Base-by-base conservation (phyloP, 129 eudicot species). In the Flaveria bidentis region DNA sequence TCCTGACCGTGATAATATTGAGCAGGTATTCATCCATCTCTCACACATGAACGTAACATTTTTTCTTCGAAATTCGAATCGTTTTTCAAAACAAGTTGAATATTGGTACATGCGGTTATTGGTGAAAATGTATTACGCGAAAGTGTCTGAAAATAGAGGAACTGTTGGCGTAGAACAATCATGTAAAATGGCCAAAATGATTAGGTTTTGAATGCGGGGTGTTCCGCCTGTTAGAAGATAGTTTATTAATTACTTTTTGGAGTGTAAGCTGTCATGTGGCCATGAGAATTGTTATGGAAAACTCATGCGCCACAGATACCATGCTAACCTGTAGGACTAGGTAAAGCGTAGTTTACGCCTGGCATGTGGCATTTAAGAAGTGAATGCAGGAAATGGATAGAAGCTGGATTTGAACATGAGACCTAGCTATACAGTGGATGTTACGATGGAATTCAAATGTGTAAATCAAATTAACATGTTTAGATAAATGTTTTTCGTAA, bases 1-100 rank as follows among this genome's bases (percentile, higher is more conserved):
- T 93, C 96, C 71, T 82, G 87, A 89, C 78, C 96, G 88, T 49
- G 87, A 89, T 36, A 36, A 36, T 71, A 69, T 86, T 77, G 89
- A 88, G 56, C 98, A 90, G 90, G 96, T 89, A 62, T 36, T 33
- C 44, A 8, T 16, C 36, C 60, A 17, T 60, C 42, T 69, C 12
- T 0, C 58, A 10, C 58, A 15, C 15, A 53, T 20, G 22, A 33
- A 46, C 20, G 18, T 2, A 36, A 53, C 25, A 17, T 1, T 16
- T 7, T n/a, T 25, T 53, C 25, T 26, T 4, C 28, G 13, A 20
- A 67, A 23, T 61, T 46, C 25, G 33, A 74, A 53, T 39, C 26
- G 15, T 5, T 17, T 28, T 55, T 36, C 2, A 20, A 62, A 36
- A 33, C 22, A 23, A 17, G 39, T 14, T 41, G 12, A 8, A n/a